Evolutionary conservation across 495 filamentous ascomycete genomes (phyloP), one percentile per base, ranked within the genome.

Genomic region (Aspergillus indologenus): DNA sequence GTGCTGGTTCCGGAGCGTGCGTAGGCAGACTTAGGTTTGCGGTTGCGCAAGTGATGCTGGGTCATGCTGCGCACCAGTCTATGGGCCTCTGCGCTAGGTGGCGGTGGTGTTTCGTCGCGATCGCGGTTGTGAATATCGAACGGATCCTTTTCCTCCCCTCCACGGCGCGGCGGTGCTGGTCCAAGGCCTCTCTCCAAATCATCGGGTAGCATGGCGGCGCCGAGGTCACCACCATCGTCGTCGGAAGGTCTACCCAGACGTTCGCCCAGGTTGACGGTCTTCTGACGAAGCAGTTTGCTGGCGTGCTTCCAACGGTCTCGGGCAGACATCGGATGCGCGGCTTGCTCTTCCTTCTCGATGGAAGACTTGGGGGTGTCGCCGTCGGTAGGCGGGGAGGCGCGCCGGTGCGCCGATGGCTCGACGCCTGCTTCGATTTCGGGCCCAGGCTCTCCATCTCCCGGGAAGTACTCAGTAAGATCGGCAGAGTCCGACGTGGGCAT

Each of bases 51-150:
- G 42, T 71, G 65, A 22, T 49, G 58, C 65, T 67, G 64, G 45
- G 72, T 75, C 59, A 75, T 70, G n/a, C 64, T 70, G 53, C 74
- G 76, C 31, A 79, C 74, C 4, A 76, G 69, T 34, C 75, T 74
- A 65, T 79, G 75, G 4, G 75, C 76, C 58, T 77, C 76, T 0
- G 74, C 66, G 44, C 70, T 73, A 8, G 73, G 64, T 1, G 69
- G 57, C 4, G 69, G 62, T 47, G 69, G 61, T 15, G 65, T 43
- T n/a, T 69, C 63, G 9, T 69, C 66, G 0, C 23, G 47, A 11
- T 59, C 19, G 6, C 47, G 53, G 18, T 55, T 60, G 24, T 71
- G 65, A 29, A 67, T 29, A 7, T 56, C 43, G 2, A 56, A 51
- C 0, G 48, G 62, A 15, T 71, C 65, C 21, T 67, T 61, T 42